Base-by-base conservation (phyloP, 2,329 filamentous ascomycete genomes). In the Alternaria arborescens region DNA sequence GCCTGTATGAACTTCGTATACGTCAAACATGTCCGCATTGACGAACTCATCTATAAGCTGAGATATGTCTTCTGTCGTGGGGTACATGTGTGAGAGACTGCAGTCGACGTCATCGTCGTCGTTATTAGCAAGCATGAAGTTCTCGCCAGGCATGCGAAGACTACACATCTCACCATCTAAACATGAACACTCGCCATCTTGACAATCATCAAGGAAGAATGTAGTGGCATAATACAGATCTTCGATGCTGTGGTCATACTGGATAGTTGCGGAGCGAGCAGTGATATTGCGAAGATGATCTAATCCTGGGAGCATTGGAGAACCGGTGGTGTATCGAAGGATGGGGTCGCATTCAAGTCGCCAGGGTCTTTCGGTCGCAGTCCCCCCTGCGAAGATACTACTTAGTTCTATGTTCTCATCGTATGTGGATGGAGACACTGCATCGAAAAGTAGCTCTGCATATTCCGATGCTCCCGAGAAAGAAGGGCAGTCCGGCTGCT, bases 231-330 rank as follows among this genome's bases (percentile, higher is more conserved):
- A 24, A 22, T 50, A 47, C 3, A 67, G 18, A 6, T 42, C 41
- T 12, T 47, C 16, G 4, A 64, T 60, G 22, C 61, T 58, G 20
- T 50, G 24, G 30, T 63, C 54, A n/a, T 60, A 60, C 12, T 20
- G 32, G 20, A 54, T 24, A 24, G 48, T 42, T 8, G 50, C 51
- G 10, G 62, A 53, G 28, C 53, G 51, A 26, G 18, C 34, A 20
- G 43, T 40, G 14, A 63, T 18, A 3, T 38, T 51, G 4, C 20
- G 38, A 5, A 65, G 36, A 28, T 58, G 30, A 3, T 60, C 34
- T 20, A 55, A 5, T 14, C 62, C 54, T 24, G 60, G 60, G 24
- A 65, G 62, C 7, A 65, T 50, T 5, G 12, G 5, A 11, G 20
- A 2, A 6, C 8, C 22, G 18, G 40, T 24, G 18, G 61, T 43